A percentile compares a stretch with the other conserved stretches of the same genome.
Conservation (phyloP, 495 filamentous ascomycete genomes). For the Mytilinidion resinicola region DNA sequence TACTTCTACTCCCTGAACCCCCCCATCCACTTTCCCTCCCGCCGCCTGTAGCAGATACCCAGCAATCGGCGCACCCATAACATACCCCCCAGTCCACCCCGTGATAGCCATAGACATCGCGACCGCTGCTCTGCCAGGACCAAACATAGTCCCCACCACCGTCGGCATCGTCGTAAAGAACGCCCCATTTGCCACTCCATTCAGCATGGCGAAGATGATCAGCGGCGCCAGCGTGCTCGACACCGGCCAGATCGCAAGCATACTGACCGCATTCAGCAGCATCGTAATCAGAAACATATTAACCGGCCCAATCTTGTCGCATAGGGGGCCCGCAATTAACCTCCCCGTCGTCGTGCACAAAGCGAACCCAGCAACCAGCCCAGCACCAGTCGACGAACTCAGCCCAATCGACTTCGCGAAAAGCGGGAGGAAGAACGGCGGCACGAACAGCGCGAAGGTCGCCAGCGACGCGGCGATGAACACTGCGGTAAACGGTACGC, state of each 20-base stretch:
- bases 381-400: constrained; percentile 45
- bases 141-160: constrained; percentile 53
- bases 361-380: constrained; percentile 51
- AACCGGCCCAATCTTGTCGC: constrained; percentile 47
- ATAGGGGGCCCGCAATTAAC: constrained; percentile 45
- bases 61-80: constrained; percentile 50
- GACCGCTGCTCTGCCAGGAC: constrained; percentile 47
- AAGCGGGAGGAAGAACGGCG: constrained; percentile 53
- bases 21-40: constrained; percentile 42
- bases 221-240: constrained; percentile 48
- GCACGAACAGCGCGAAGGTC: constrained; percentile 56
- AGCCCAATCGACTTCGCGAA: constrained; percentile 44
- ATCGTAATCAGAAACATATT: constrained; percentile 47
- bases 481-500: constrained; percentile 45
- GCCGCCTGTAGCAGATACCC: constrained; percentile 51
- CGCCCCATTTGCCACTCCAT: constrained; percentile 50
- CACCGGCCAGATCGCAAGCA: constrained; percentile 53
- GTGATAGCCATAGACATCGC: constrained; percentile 58
- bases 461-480: constrained; percentile 52
- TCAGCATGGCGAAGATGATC: constrained; percentile 48
- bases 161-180: constrained; percentile 59
- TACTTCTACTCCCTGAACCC: constrained; percentile 32
- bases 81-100: constrained; percentile 46
- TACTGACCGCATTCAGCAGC: constrained; percentile 46
- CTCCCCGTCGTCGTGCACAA: constrained; percentile 48